Evolutionary conservation across 768 basidiomycete genomes (phyloP).

Genomic region (Phanerochaete sordida): DNA sequence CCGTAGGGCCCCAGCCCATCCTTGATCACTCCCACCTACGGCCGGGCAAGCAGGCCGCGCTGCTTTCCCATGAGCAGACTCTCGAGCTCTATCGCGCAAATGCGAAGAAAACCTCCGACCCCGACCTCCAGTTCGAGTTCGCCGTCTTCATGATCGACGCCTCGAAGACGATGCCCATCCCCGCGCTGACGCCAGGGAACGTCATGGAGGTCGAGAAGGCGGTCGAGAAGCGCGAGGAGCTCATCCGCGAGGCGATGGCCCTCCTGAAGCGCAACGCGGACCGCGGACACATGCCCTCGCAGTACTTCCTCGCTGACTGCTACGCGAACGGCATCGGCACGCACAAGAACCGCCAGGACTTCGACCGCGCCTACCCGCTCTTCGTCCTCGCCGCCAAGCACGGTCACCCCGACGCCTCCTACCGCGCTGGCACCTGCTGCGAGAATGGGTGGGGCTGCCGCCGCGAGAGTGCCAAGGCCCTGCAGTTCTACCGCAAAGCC

Average conservation of each 20-base stretch:
- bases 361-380: conserved; percentile 94
- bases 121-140: conserved; percentile 96
- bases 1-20: conserved; percentile 64
- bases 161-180: conserved; percentile 84
- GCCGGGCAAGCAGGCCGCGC: conserved; percentile 88
- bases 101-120: conserved; percentile 98
- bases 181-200: conserved; percentile 64
- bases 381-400: conserved; percentile 97
- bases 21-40: conserved; percentile 91
- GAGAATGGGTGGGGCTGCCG: conserved; percentile 99
- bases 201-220: conserved; percentile 80
- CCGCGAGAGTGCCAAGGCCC: conserved; percentile 85
- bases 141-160: conserved; percentile 99
- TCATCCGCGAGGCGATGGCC: conserved; percentile 82
- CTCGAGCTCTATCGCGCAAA: conserved; percentile 96
- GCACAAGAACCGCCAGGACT: conserved; percentile 86
- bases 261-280: conserved; percentile 91
- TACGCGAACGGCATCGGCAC: conserved; percentile 98
- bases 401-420: conserved; percentile 92
- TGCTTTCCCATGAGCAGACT: conserved; percentile 93
- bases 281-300: conserved; percentile 89
- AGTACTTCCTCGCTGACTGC: conserved; percentile 98
- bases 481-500: conserved; percentile 92
- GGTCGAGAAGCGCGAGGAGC: conserved; percentile 78
- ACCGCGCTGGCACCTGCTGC: conserved; percentile 95